Percentiles rank a stretch among this genome's conserved stretches.
These are phyloP conservation scores for Dianthus caryophyllus DNA, from an alignment of 148 eudicot genomes.

Conservation along the genomic window DNA sequence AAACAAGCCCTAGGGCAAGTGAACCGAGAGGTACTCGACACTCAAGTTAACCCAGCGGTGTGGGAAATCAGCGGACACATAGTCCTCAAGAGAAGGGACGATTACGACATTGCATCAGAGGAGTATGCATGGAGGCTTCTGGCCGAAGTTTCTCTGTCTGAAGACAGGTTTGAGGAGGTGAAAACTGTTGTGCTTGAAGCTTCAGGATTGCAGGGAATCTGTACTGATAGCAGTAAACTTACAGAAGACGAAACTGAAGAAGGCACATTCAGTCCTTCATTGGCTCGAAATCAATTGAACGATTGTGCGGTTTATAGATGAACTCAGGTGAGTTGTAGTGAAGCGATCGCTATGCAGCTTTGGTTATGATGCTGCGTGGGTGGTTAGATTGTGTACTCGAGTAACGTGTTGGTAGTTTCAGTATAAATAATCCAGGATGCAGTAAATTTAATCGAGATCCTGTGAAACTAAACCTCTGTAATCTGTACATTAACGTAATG, in stretches of 20 bases:
- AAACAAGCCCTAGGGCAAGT: conserved; percentile 78
- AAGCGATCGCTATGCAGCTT: background rate
- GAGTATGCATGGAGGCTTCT: conserved; percentile 70
- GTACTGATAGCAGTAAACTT: conserved; percentile 3
- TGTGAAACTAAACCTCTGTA: background rate
- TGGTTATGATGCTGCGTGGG: background rate
- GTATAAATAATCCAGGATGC: background rate
- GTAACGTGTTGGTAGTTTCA: background rate
- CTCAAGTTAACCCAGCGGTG: conserved; percentile 84
- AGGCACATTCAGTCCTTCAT: background rate
- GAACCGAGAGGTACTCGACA: conserved; percentile 54
- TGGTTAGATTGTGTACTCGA: background rate
- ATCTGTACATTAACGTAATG: background rate
- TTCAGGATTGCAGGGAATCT: conserved; percentile 28
- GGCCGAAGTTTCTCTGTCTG: conserved; percentile 67
- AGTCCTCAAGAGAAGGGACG: conserved; percentile 64
- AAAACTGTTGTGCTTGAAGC: conserved; percentile 45
- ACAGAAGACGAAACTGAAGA: conserved; percentile 5
- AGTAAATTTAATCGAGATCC: background rate
- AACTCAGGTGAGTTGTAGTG: background rate
- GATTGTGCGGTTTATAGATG: conserved; percentile 28
- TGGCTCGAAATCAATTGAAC: conserved; percentile 20
- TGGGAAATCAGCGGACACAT: conserved; percentile 90
- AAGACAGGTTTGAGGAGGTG: conserved; percentile 57
- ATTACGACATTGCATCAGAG: conserved; percentile 63